Percentiles rank a stretch among this genome's conserved stretches.
Evolutionary conservation across 179 eudicot species (phyloP).

Genomic region (Dionaea muscipula): DNA sequence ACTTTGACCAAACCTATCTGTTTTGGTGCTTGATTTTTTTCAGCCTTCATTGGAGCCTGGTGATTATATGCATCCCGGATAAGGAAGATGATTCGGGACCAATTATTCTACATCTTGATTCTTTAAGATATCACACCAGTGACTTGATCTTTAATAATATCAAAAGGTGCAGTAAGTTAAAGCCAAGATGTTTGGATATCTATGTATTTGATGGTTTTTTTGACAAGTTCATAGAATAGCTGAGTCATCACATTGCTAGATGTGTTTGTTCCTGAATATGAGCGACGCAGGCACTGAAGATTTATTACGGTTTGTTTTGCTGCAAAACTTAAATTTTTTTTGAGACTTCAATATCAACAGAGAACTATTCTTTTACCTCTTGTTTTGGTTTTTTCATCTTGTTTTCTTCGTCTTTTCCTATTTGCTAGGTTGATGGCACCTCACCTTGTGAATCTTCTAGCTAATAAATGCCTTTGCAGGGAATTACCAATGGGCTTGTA

Average conservation of each 20-base stretch:
- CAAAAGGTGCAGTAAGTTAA: slow-evolving; percentile 35
- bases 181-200: neutral
- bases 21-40: neutral
- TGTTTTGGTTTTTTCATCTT: neutral
- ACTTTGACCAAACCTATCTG: neutral
- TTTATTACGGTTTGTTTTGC: neutral
- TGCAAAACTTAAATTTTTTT: neutral
- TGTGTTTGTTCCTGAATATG: no score
- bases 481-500: no score
- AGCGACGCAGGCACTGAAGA: neutral
- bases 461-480: neutral
- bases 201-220: neutral
- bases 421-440: neutral
- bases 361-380: no score
- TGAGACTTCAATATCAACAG: no score
- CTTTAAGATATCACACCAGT: slow-evolving; percentile 63
- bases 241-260: no score
- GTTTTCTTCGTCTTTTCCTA: neutral
- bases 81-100: slow-evolving; percentile 64
- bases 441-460: neutral
- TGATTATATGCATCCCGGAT: slow-evolving; percentile 66
- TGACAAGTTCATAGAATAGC: no score
- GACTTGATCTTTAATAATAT: slow-evolving; percentile 37
- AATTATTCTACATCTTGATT: slow-evolving; percentile 82
- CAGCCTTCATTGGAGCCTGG: slow-evolving; percentile 97